These are phyloP conservation scores for Entelexis paramagnoliae DNA, from an alignment of 1,139 yeast genomes.

Conservation along the genomic window DNA sequence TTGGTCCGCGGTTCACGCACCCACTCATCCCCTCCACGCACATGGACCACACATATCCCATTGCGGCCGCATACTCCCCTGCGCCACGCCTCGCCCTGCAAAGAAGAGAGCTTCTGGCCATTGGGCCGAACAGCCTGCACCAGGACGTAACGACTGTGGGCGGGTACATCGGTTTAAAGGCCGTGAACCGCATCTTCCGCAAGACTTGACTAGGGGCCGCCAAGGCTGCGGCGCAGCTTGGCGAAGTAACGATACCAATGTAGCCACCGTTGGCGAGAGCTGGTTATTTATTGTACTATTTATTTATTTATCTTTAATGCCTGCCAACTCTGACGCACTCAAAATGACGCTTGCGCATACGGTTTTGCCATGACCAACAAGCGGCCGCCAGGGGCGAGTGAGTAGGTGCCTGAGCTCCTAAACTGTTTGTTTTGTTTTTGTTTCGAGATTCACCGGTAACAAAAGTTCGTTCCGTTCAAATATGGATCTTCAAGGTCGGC, in stretches of 20 bases:
- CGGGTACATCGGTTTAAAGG: conserved; percentile 23
- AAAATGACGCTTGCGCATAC: no score
- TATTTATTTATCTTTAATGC: not conserved
- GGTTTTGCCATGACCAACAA: no score
- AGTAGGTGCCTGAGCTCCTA: no score
- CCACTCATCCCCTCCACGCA: conserved; percentile 14
- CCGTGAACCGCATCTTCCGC: conserved; percentile 19
- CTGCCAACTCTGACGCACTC: no score
- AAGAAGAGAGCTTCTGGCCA: conserved; percentile 15
- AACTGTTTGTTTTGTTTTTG: no score
- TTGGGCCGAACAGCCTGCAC: conserved; percentile 21
- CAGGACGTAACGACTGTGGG: conserved; percentile 24
- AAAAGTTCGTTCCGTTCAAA: no score
- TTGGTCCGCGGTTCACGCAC: conserved; percentile 17
- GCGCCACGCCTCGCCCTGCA: conserved; percentile 8
- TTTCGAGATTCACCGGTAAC: no score
- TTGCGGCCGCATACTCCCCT: not conserved
- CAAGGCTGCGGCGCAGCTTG: conserved; percentile 1
- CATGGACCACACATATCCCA: conserved; percentile 7
- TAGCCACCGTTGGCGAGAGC: not conserved
- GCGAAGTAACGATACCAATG: not conserved
- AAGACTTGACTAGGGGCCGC: conserved; percentile 17
- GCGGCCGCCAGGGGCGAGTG: no score
- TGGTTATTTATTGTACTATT: not conserved
- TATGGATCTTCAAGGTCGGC: no score